A percentile compares a stretch with the other conserved stretches of the same genome.
phyloP scores from a whole-genome alignment of 2,329 filamentous ascomycete species.

The Cladosporium oxysporum region DNA sequence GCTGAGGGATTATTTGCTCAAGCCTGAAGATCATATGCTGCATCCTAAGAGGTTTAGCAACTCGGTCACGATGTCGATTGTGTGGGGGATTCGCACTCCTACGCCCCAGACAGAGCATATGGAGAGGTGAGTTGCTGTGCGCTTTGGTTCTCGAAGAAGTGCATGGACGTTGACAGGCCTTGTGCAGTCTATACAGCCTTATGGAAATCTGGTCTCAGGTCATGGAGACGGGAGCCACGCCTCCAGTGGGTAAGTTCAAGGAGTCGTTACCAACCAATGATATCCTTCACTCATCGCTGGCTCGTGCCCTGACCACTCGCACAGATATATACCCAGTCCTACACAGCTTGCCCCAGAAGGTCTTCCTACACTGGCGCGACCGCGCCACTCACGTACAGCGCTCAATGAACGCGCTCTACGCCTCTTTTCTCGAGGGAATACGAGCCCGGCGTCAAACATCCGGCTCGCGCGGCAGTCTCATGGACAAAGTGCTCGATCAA shows the following conservation, averaged over 20 bases:
- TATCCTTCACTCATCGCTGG: not conserved
- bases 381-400: slow-evolving; percentile 41
- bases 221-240: slow-evolving; percentile 51
- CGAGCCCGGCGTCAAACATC: slow-evolving; percentile 35
- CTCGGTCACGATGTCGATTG: slow-evolving; percentile 49
- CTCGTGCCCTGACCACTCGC: not conserved
- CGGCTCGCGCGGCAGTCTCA: slow-evolving; percentile 36
- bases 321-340: slow-evolving; percentile 43
- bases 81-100: slow-evolving; percentile 34
- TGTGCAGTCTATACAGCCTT: slow-evolving; percentile 40
- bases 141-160: not conserved
- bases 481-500: slow-evolving; percentile 47
- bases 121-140: slow-evolving; percentile 23
- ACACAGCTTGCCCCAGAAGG: slow-evolving; percentile 44
- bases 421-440: slow-evolving; percentile 40
- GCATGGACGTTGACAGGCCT: not conserved
- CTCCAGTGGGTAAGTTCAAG: slow-evolving; percentile 47
- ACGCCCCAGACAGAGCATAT: slow-evolving; percentile 27
- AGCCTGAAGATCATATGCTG: slow-evolving; percentile 48
- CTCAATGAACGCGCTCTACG: slow-evolving; percentile 47
- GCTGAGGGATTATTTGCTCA: slow-evolving; percentile 46
- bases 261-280: not conserved
- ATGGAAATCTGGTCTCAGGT: slow-evolving; percentile 49
- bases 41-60: slow-evolving; percentile 54
- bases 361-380: slow-evolving; percentile 45